phyloP scores from a whole-genome alignment of 2,329 filamentous ascomycete species.

The Dothideomycetes sp. region DNA sequence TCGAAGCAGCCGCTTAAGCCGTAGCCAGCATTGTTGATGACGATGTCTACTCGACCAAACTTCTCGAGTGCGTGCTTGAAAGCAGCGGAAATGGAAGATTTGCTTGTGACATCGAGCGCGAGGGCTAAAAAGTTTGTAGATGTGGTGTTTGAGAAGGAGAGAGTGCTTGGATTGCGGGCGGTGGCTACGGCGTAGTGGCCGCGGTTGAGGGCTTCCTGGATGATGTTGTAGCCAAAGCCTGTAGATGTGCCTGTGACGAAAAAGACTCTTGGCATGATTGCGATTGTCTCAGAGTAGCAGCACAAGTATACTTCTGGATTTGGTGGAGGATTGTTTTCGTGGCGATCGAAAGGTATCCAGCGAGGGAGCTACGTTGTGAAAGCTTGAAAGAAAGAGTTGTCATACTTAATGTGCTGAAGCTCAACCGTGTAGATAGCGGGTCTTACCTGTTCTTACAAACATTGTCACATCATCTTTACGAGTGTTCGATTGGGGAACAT shows the following conservation, averaged over 20 bases:
- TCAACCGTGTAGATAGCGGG: too few species aligned
- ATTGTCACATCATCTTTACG: too few species aligned
- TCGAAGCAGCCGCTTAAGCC: conserved; percentile 44
- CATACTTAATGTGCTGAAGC: too few species aligned
- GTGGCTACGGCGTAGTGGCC: background rate
- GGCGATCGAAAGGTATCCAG: too few species aligned
- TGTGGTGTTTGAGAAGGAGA: conserved; percentile 8
- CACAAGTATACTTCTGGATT: too few species aligned
- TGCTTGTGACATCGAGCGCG: background rate
- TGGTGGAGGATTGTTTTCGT: too few species aligned
- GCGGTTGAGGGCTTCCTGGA: background rate
- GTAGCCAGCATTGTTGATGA: conserved; percentile 39
- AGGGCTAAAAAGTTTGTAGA: conserved; percentile 9
- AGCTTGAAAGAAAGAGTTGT: too few species aligned
- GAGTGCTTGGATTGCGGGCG: background rate
- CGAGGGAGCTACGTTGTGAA: too few species aligned
- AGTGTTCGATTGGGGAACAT: too few species aligned
- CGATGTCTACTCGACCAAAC: background rate
- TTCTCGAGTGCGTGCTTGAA: background rate
- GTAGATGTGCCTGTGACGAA: background rate
- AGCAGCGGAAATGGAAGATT: background rate
- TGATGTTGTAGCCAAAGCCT: background rate
- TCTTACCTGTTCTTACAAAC: too few species aligned
- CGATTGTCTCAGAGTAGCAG: too few species aligned
- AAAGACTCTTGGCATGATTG: background rate